Percentiles rank a stretch among this genome's conserved stretches.
Evolutionary conservation across 2,329 filamentous ascomycete species (phyloP).

Genomic region (Fusarium haematococcum): DNA sequence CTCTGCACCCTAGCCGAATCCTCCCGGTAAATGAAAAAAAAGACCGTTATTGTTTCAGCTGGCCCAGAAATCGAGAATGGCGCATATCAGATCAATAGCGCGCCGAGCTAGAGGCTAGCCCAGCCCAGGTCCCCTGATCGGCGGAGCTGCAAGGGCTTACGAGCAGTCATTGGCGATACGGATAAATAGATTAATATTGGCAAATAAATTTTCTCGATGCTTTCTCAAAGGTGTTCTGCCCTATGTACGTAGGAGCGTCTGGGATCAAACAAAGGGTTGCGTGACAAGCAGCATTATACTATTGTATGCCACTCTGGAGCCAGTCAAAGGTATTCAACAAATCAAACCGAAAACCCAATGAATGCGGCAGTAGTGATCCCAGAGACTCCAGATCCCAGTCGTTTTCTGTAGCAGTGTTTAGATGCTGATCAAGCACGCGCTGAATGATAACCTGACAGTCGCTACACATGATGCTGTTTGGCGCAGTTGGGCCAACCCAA

Average conservation of each 20-base stretch:
- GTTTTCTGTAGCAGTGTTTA: slow-evolving; percentile 51
- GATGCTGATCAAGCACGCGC: slow-evolving; percentile 61
- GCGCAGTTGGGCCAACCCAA: slow-evolving; percentile 61
- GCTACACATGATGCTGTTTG: slow-evolving; percentile 60
- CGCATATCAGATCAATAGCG: slow-evolving; percentile 5
- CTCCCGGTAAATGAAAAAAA: not conserved
- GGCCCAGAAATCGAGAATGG: not conserved
- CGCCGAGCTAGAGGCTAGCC: not conserved
- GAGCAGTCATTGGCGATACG: not conserved
- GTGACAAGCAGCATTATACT: not conserved
- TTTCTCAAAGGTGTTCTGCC: not conserved
- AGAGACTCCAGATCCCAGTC: slow-evolving; percentile 34
- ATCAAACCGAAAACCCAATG: slow-evolving; percentile 58
- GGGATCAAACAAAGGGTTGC: not conserved
- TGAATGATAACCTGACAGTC: slow-evolving; percentile 61
- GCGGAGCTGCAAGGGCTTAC: not conserved
- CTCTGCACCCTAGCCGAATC: not conserved
- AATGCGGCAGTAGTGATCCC: slow-evolving; percentile 49
- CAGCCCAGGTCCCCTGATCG: not conserved
- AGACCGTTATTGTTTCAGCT: not conserved
- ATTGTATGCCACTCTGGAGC: slow-evolving; percentile 3
- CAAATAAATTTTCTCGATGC: not conserved
- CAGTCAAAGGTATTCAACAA: slow-evolving; percentile 59
- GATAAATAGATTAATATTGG: not conserved
- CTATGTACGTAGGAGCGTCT: rapidly evolving